Evolutionary conservation across 768 basidiomycete genomes (phyloP), one percentile per base, ranked within the genome.

Genomic region (Pisolithus microcarpus): DNA sequence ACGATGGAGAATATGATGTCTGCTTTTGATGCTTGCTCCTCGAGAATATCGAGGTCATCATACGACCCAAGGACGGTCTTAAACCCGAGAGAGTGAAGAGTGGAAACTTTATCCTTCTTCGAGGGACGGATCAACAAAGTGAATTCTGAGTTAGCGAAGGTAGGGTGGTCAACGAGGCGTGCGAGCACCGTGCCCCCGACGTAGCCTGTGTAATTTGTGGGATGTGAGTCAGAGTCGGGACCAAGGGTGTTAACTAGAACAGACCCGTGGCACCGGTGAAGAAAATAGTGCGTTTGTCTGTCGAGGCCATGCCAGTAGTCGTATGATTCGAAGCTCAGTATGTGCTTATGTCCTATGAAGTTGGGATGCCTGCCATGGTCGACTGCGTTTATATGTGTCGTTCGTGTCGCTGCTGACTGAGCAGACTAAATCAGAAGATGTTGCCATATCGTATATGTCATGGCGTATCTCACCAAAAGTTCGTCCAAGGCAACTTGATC

Each of bases 191-290:
- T 61, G 16, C 71, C 71, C 7, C 58, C 66, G 39, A 72, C 44
- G 47, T 70, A 72, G 23, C 71, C 71, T 68, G 43, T 31, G 4
- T n/a, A 7, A 24, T 28, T 39, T 5, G 38, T 49, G 13, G 0
- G 31, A 8, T 45, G 16, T 15, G 10, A 6, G n/a, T 4, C 24
- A 26, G 26, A 24, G 24, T 28, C 11, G 28, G 2, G 24, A 28
- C 11, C 15, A 4, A 43, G 46, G 36, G 46, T 5, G 46, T 51
- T 7, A 2, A 19, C 11, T 2, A 16, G 5, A 26, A 10, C 61
- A 38, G 51, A 72, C 76, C 75, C 11, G 76, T 76, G n/a, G 69
- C 74, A 37, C 75, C 74, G 37, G 70, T 70, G 44, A 78, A 51
- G 51, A 78, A 69, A 36, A 78, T 69, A 31, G 34, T 15, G 34